A percentile compares a stretch with the other conserved stretches of the same genome.
These are phyloP conservation scores for Pichia nakasei DNA, from an alignment of 805 yeast genomes.

Conservation along the genomic window DNA sequence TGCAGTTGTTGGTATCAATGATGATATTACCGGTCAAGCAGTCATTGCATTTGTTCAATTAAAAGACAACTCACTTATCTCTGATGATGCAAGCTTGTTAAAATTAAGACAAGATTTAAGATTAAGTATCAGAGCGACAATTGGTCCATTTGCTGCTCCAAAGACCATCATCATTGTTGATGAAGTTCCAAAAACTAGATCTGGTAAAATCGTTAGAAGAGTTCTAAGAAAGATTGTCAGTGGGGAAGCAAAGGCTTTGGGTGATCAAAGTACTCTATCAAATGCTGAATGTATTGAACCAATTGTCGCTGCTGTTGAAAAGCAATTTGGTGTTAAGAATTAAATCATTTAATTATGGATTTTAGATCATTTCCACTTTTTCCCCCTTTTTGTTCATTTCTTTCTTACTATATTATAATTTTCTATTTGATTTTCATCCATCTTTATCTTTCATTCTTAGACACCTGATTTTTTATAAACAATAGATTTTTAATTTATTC, in stretches of 20 bases:
- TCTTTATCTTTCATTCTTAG: too few relatives aligned
- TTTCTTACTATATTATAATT: background rate
- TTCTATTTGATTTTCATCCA: background rate
- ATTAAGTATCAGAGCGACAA: constrained; percentile 82
- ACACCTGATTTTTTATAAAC: background rate
- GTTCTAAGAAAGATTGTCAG: constrained; percentile 87
- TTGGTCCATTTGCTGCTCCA: constrained; percentile 96
- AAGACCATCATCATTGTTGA: constrained; percentile 70
- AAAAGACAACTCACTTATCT: constrained; percentile 40
- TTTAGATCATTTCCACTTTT: background rate
- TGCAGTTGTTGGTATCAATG: constrained; percentile 94
- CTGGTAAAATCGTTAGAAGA: constrained; percentile 98
- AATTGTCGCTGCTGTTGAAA: constrained; percentile 60
- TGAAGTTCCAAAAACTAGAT: constrained; percentile 96
- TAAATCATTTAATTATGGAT: constrained; percentile 2
- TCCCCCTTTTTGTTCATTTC: background rate
- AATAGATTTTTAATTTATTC: background rate
- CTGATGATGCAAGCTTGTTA: constrained; percentile 37
- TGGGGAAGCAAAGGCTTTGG: constrained; percentile 87
- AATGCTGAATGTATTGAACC: constrained; percentile 79
- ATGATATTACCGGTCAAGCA: constrained; percentile 96
- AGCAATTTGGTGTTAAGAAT: constrained; percentile 31
- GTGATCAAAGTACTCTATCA: constrained; percentile 83
- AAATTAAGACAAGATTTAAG: constrained; percentile 66
- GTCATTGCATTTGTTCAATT: constrained; percentile 90